Evolutionary conservation across 768 basidiomycete genomes (phyloP).

Genomic region (Podaxis rugospora): DNA sequence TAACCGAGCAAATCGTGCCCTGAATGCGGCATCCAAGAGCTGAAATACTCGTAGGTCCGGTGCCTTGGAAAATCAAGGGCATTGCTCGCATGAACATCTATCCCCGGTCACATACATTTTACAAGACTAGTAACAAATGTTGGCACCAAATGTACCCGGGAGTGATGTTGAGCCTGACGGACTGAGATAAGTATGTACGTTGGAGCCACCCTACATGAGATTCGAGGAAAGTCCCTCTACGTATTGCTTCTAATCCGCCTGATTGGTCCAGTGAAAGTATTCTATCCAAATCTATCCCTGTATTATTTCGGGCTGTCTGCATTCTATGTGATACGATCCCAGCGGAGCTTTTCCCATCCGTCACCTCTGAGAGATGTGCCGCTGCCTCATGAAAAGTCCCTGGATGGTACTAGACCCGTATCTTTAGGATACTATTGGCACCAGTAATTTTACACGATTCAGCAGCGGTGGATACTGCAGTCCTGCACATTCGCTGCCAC

Average conservation of each 20-base stretch:
- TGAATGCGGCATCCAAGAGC: not conserved
- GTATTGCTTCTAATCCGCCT: not conserved
- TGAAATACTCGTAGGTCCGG: not conserved
- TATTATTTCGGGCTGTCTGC: not conserved
- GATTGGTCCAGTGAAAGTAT: not conserved
- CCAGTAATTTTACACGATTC: too few relatives aligned
- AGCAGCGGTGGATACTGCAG: not conserved
- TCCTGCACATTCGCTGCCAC: not conserved
- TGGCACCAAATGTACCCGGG: not conserved
- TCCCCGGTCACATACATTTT: not conserved
- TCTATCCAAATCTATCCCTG: not conserved
- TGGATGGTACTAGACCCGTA: not conserved
- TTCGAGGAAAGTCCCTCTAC: not conserved
- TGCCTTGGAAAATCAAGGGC: not conserved
- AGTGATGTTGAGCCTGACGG: not conserved
- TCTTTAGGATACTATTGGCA: not conserved
- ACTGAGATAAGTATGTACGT: too few relatives aligned
- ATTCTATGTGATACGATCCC: not conserved
- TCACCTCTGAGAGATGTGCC: not conserved
- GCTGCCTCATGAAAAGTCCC: not conserved
- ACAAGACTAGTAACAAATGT: not conserved
- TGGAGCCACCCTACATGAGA: not conserved
- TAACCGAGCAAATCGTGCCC: not conserved
- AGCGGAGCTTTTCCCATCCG: not conserved
- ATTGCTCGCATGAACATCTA: not conserved